Base-by-base conservation (phyloP, 1,284 basidiomycete species). In the Ceratobasidium sp. region DNA sequence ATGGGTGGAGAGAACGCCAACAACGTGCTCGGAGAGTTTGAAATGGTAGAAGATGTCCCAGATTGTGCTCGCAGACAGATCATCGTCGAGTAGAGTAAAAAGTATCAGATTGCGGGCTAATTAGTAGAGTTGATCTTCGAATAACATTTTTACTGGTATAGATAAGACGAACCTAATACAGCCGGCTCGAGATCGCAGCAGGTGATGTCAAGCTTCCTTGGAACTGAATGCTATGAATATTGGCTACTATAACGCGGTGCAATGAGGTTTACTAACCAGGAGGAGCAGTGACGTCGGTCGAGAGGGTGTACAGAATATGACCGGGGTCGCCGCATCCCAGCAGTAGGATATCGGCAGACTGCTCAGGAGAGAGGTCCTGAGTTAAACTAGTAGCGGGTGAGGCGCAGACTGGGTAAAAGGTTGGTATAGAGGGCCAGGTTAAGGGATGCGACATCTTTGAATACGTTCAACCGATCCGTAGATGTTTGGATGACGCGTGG, bases 31-130 rank as follows among this genome's bases (percentile, higher is more conserved):
- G 82, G 91, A 88, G 51, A 92, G 80, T 77, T 87, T 85, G 73
- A 91, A 83, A 81, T 92, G 89, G 80, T 88, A 91, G 82, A 88
- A 90, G 28, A 91, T 89, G 69, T 89, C 87, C 90, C 91, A 92
- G 13, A 88, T 83, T 13, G 64, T 82, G 7, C 80, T 71, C 44
- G 79, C 72, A 33, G 83, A 77, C 0, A 81, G 70, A 10, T 83
- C 69, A n/a, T 86, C 86, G 15, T 87, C 86, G 39, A 87, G 78
- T 40, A 86, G 73, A 3, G 85, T 84, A 64, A 84, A 83, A 13
- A 86, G 80, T 6, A 88, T 69, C 9, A 86, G 82, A 69, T 88
- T 88, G 23, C 88, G 86, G 26, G 88, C 88, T 88, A n/a, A n/a
- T 20, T 39, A 23, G n/a, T 6, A 55, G 10, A n/a, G n/a, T 55